phyloP scores from a whole-genome alignment of 805 yeast species.

The Candida golubevii region DNA sequence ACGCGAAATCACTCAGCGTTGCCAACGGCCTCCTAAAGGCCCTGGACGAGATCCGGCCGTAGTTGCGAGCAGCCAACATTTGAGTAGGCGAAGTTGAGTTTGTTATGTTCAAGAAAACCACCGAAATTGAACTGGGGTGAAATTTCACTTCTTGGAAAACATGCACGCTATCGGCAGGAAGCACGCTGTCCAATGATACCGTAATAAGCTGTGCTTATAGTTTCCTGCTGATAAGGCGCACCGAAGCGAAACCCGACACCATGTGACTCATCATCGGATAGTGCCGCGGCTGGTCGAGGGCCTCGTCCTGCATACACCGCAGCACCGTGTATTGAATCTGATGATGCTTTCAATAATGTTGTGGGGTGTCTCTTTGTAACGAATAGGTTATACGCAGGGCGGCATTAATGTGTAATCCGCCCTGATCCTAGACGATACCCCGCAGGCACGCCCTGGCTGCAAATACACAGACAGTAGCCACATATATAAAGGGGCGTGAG shows the following conservation, averaged over 20 bases:
- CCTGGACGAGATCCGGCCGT: constrained; percentile 7
- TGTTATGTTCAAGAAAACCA: too few relatives aligned
- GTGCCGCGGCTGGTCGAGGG: constrained; percentile 8
- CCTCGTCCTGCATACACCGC: too few relatives aligned
- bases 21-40: constrained; percentile 26
- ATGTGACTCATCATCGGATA: constrained; percentile 5
- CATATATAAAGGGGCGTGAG: too few relatives aligned
- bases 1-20: constrained; percentile 22
- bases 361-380: constrained; percentile 28
- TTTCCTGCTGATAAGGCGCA: constrained; percentile 13
- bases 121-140: too few relatives aligned
- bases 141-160: not conserved
- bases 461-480: too few relatives aligned
- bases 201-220: constrained; percentile 11
- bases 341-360: too few relatives aligned
- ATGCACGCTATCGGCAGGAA: constrained; percentile 6
- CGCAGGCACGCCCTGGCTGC: too few relatives aligned
- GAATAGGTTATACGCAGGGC: too few relatives aligned
- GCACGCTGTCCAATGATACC: constrained; percentile 9
- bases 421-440: too few relatives aligned
- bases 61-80: constrained; percentile 17
- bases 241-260: constrained; percentile 3
- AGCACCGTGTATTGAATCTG: too few relatives aligned
- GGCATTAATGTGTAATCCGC: too few relatives aligned
- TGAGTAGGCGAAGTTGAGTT: not conserved